Percentiles rank a stretch among this genome's conserved stretches.
phyloP scores from a whole-genome alignment of 306 rosid species.

The Glycine latifolia region DNA sequence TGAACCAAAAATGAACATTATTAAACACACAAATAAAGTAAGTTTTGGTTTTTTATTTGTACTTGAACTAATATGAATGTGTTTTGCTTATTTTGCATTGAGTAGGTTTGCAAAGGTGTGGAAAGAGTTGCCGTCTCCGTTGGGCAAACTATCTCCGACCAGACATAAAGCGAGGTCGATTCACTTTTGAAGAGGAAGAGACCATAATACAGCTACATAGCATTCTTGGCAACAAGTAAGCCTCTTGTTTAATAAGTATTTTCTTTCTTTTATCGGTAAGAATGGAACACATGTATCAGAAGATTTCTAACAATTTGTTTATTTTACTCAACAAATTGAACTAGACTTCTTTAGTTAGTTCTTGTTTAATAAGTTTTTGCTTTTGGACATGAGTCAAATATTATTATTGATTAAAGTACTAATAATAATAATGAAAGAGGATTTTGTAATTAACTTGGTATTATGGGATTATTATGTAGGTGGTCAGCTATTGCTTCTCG shows the following conservation, averaged over 20 bases:
- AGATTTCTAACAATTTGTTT: too few species aligned
- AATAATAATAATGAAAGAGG: neutral
- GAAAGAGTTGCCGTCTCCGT: constrained; percentile 91
- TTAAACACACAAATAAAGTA: neutral
- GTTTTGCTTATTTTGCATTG: neutral
- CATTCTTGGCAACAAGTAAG: constrained; percentile 88
- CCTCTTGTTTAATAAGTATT: neutral
- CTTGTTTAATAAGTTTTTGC: neutral
- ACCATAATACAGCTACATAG: constrained; percentile 81
- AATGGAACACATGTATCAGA: too few species aligned
- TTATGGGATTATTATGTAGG: constrained; percentile 44
- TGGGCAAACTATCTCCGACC: constrained; percentile 97
- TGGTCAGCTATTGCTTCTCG: constrained; percentile 93
- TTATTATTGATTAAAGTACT: neutral
- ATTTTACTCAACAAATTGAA: too few species aligned
- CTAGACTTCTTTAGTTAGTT: too few species aligned
- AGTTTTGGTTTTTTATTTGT: neutral
- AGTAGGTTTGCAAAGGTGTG: constrained; percentile 85
- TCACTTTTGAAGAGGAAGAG: constrained; percentile 89
- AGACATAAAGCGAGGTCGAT: constrained; percentile 82
- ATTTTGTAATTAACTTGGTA: neutral
- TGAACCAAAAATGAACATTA: neutral
- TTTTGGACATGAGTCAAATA: neutral
- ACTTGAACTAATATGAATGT: neutral
- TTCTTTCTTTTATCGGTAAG: too few species aligned